These are phyloP conservation scores for Xylaria bambusicola DNA, from an alignment of 495 filamentous ascomycete genomes.

Conservation along the genomic window DNA sequence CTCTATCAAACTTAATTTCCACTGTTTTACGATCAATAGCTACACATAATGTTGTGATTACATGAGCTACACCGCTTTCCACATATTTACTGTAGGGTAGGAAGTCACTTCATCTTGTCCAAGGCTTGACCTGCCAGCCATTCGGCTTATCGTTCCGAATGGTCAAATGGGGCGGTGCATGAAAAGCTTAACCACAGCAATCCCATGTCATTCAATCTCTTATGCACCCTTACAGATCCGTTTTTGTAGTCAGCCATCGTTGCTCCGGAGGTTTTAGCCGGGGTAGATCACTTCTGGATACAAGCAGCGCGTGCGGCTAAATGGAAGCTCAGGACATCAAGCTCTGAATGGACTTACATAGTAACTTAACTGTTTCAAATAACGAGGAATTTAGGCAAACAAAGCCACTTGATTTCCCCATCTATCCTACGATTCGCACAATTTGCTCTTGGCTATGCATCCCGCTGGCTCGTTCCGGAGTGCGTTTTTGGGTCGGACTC, in stretches of 20 bases:
- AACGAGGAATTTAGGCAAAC: slow-evolving; percentile 15
- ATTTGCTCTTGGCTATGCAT: not conserved
- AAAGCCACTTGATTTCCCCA: not conserved
- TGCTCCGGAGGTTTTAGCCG: slow-evolving; percentile 19
- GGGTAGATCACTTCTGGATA: slow-evolving; percentile 11
- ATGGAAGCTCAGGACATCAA: not conserved
- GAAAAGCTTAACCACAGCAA: slow-evolving; percentile 5
- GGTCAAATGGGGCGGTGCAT: slow-evolving; percentile 1
- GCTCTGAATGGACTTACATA: slow-evolving; percentile 14
- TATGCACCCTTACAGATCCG: not conserved
- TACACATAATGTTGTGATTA: not conserved
- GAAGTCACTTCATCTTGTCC: not conserved
- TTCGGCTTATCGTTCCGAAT: slow-evolving; percentile 20
- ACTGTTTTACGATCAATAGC: not conserved
- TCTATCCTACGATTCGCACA: slow-evolving; percentile 10
- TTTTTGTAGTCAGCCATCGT: not conserved
- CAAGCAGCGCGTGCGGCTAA: slow-evolving; percentile 10
- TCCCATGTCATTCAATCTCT: slow-evolving; percentile 1
- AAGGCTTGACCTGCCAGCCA: not conserved
- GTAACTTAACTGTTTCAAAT: slow-evolving; percentile 12
- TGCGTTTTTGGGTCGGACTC: slow-evolving; percentile 19
- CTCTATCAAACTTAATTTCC: not conserved
- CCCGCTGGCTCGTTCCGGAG: slow-evolving; percentile 1
- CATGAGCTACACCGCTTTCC: not conserved
- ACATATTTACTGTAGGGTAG: not conserved